A percentile compares a stretch with the other conserved stretches of the same genome.
Conservation (phyloP, 2,329 filamentous ascomycete genomes). For the Escovopsis sp. region DNA sequence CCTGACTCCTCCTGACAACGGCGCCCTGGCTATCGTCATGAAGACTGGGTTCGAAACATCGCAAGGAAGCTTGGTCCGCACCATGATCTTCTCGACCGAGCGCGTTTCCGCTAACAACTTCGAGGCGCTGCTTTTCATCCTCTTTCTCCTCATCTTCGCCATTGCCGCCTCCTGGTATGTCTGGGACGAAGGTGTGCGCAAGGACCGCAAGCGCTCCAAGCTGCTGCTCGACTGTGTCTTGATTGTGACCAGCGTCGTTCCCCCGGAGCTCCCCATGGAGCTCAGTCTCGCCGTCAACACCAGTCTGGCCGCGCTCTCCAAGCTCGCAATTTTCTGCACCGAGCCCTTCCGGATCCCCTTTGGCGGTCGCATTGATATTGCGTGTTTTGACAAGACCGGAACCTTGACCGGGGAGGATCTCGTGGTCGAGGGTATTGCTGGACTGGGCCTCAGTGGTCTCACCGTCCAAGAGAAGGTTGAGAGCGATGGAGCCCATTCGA, state of each 20-base stretch:
- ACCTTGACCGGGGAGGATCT: slow-evolving; percentile 93
- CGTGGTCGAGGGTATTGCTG: slow-evolving; percentile 92
- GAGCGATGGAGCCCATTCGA: slow-evolving; percentile 67
- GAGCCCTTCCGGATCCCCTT: slow-evolving; percentile 97
- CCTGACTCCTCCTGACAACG: slow-evolving; percentile 74
- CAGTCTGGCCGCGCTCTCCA: slow-evolving; percentile 83
- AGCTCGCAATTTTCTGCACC: slow-evolving; percentile 95
- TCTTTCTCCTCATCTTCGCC: slow-evolving; percentile 92
- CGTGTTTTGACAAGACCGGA: slow-evolving; percentile 97
- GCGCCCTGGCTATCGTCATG: slow-evolving; percentile 82
- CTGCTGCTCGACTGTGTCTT: slow-evolving; percentile 91
- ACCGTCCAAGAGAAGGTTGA: slow-evolving; percentile 51
- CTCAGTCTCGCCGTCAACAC: slow-evolving; percentile 95
- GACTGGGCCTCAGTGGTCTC: slow-evolving; percentile 56
- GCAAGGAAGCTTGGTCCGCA: slow-evolving; percentile 90
- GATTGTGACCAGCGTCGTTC: slow-evolving; percentile 94
- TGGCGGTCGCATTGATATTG: slow-evolving; percentile 85
- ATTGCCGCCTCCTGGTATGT: slow-evolving; percentile 98
- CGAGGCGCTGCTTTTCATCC: slow-evolving; percentile 91
- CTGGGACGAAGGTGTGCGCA: slow-evolving; percentile 88
- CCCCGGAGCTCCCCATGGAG: slow-evolving; percentile 97
- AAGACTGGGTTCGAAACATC: slow-evolving; percentile 99
- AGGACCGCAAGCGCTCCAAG: slow-evolving; percentile 94
- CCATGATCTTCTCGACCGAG: slow-evolving; percentile 99
- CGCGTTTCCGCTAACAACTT: slow-evolving; percentile 97